Conservation (phyloP, 2,329 filamentous ascomycete genomes). For the Alternaria triticina region DNA sequence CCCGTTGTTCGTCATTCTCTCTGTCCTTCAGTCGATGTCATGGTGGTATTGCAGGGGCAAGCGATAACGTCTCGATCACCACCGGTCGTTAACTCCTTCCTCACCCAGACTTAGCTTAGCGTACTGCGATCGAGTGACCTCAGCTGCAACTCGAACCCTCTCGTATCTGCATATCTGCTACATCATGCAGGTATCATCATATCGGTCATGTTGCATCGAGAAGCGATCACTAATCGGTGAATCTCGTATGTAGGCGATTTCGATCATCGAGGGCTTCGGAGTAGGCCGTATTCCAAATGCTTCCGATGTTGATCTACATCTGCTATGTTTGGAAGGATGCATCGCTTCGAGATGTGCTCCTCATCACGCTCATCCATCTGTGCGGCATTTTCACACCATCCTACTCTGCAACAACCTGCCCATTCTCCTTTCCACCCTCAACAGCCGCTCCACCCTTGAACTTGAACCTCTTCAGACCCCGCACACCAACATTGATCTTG, state of each 20-base stretch:
- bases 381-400: neutral
- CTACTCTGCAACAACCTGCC: conserved; percentile 35
- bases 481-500: conserved; percentile 76
- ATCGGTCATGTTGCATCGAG: neutral
- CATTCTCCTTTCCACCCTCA: conserved; percentile 39
- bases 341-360: neutral
- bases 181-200: neutral
- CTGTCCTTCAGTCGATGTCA: neutral
- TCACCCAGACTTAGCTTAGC: neutral
- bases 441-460: conserved; percentile 41
- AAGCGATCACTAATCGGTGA: neutral
- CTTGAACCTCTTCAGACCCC: conserved; percentile 57
- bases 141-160: neutral
- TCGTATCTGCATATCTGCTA: neutral
- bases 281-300: neutral
- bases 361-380: neutral
- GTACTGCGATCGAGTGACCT: neutral
- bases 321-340: neutral
- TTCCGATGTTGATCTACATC: neutral
- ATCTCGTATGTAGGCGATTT: neutral
- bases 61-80: neutral
- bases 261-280: neutral
- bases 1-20: neutral
- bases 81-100: neutral
- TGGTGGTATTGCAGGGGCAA: neutral